Evolutionary conservation across 805 yeast genomes (phyloP).

Genomic region (Helenozyma baotianmanensis): DNA sequence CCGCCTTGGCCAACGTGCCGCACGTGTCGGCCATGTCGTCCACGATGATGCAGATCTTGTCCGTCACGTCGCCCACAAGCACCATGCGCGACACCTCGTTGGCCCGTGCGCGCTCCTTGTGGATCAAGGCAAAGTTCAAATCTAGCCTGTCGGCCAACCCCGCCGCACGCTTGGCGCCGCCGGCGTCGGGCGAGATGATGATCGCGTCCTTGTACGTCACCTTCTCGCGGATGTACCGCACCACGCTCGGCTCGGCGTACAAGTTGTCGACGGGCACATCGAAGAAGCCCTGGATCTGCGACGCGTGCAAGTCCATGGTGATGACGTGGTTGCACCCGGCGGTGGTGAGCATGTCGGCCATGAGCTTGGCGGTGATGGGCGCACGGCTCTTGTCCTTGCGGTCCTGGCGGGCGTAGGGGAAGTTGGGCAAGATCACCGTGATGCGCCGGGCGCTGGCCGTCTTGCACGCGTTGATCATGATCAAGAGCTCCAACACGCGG

Average conservation of each 20-base stretch:
- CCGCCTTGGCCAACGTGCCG: constrained; percentile 81
- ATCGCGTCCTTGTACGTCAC: constrained; percentile 59
- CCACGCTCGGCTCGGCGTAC: constrained; percentile 80
- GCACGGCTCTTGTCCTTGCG: constrained; percentile 82
- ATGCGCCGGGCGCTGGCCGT: constrained; percentile 80
- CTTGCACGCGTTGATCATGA: constrained; percentile 78
- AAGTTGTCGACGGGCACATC: constrained; percentile 79
- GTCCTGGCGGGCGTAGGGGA: constrained; percentile 87
- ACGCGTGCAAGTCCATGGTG: constrained; percentile 86
- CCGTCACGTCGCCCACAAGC: constrained; percentile 77
- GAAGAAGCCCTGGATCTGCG: constrained; percentile 84
- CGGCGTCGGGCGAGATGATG: constrained; percentile 83
- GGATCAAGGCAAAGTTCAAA: constrained; percentile 77
- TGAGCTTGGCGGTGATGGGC: constrained; percentile 78
- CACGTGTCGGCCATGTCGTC: constrained; percentile 92
- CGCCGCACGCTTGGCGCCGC: constrained; percentile 90
- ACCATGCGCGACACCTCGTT: constrained; percentile 84
- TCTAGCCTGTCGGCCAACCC: constrained; percentile 76
- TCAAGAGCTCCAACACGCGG: constrained; percentile 65
- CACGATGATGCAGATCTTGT: constrained; percentile 69
- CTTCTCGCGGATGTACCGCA: constrained; percentile 65
- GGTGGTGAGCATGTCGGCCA: constrained; percentile 77
- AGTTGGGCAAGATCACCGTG: constrained; percentile 78
- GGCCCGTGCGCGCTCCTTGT: constrained; percentile 79
- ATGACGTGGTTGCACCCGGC: constrained; percentile 86